Evolutionary conservation across 352 stramenopile genomes (phyloP).

Genomic region (Phytophthora sp.): DNA sequence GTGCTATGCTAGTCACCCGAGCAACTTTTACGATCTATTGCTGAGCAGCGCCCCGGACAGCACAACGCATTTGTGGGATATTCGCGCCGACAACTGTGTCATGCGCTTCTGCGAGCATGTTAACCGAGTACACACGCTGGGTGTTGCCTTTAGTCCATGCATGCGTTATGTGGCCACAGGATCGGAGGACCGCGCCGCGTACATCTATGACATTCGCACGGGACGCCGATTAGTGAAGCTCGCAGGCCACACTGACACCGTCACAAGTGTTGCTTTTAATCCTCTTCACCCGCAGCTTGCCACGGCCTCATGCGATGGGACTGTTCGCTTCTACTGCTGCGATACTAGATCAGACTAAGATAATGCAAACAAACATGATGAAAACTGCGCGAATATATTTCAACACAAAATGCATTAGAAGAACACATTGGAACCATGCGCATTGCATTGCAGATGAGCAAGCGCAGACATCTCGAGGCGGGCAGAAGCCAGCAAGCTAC

Average conservation of each 20-base stretch:
- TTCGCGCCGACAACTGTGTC: slow-evolving; percentile 86
- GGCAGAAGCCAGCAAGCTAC: slow-evolving; percentile 35
- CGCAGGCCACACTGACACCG: slow-evolving; percentile 71
- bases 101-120: slow-evolving; percentile 86
- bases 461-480: slow-evolving; percentile 30
- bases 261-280: slow-evolving; percentile 83
- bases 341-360: slow-evolving; percentile 11
- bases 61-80: slow-evolving; percentile 85
- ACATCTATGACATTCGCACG: slow-evolving; percentile 89
- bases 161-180: slow-evolving; percentile 91
- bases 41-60: slow-evolving; percentile 74
- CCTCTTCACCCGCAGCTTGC: slow-evolving; percentile 82
- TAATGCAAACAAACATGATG: slow-evolving; percentile 7
- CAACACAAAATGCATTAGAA: slow-evolving; percentile 49
- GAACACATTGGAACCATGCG: slow-evolving; percentile 37
- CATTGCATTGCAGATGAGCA: slow-evolving; percentile 21
- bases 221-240: slow-evolving; percentile 66
- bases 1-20: slow-evolving; percentile 67
- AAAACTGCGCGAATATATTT: slow-evolving; percentile 46
- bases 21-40: slow-evolving; percentile 87
- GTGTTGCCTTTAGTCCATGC: slow-evolving; percentile 85
- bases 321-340: slow-evolving; percentile 60
- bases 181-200: slow-evolving; percentile 82
- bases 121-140: slow-evolving; percentile 81
- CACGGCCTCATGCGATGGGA: slow-evolving; percentile 81